Evolutionary conservation across 805 yeast species (phyloP).

Genomic region (Starmerella floricola): DNA sequence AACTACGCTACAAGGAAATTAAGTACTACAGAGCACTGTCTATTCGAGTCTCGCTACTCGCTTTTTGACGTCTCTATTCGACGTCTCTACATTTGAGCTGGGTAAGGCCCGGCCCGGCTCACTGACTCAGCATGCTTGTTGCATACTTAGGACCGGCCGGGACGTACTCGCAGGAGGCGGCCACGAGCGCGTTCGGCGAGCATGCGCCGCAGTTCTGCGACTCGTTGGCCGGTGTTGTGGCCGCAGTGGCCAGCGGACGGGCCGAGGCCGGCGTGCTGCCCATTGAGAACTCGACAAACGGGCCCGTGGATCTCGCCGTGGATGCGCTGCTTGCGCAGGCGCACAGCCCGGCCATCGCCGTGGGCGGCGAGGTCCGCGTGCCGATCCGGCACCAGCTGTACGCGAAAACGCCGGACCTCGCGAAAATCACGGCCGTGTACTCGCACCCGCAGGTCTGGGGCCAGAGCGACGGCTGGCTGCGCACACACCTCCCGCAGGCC

Average conservation of each 20-base stretch:
- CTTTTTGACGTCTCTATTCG: no score
- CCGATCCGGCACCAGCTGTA: conserved; percentile 67
- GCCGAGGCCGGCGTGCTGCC: conserved; percentile 76
- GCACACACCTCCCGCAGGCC: conserved; percentile 28
- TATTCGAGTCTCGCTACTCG: no score
- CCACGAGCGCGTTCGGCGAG: conserved; percentile 16
- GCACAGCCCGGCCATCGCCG: conserved; percentile 32
- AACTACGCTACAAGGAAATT: no score
- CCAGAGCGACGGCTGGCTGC: conserved; percentile 55
- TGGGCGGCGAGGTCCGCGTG: conserved; percentile 72
- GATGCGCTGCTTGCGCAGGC: conserved; percentile 46
- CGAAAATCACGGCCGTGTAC: conserved; percentile 45
- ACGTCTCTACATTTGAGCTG: no score
- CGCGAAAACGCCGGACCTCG: conserved; percentile 32
- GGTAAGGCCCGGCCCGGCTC: no score
- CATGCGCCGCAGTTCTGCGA: conserved; percentile 21
- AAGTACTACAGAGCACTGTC: no score
- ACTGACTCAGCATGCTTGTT: conserved; percentile 9
- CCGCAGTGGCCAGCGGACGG: conserved; percentile 34
- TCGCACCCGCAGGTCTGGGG: conserved; percentile 99
- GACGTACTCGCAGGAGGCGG: conserved; percentile 80
- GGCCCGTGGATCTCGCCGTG: conserved; percentile 77
- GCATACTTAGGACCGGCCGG: conserved; percentile 85
- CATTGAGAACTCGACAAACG: conserved; percentile 88
- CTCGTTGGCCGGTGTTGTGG: conserved; percentile 47